Percentiles rank a stretch among this genome's conserved stretches.
Evolutionary conservation across 441 rosid genomes (phyloP).

Genomic region (Mallotus repandus): DNA sequence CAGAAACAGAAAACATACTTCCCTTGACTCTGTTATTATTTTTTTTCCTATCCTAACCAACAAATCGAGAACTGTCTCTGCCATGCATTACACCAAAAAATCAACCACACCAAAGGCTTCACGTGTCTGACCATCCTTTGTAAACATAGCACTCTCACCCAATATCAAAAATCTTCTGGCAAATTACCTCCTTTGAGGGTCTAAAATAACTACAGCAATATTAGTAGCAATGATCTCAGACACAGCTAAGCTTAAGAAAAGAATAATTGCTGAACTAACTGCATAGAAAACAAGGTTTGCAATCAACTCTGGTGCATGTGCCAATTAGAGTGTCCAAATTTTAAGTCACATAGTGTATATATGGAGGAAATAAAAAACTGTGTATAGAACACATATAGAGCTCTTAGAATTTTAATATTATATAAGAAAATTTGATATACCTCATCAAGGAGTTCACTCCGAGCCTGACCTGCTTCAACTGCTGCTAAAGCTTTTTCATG

Average conservation of each 20-base stretch:
- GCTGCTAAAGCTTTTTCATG: constrained; percentile 99
- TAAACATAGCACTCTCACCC: neutral
- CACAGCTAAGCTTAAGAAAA: neutral
- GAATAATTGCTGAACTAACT: neutral
- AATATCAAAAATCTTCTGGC: constrained; percentile 5
- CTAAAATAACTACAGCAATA: neutral
- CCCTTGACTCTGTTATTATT: neutral
- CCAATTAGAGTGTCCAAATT: neutral
- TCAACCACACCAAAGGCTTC: neutral
- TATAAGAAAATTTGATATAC: constrained; percentile 31
- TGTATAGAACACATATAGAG: neutral
- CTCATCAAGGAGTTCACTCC: constrained; percentile 93
- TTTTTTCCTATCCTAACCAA: neutral
- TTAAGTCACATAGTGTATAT: neutral
- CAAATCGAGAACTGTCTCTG: constrained; percentile 1
- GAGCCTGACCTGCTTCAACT: constrained; percentile 96
- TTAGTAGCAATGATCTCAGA: neutral
- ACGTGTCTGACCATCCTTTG: neutral
- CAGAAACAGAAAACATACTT: neutral
- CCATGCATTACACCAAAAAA: neutral
- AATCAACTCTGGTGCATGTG: neutral
- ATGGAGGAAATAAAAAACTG: neutral
- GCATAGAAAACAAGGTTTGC: neutral
- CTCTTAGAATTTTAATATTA: neutral
- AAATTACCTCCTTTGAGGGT: neutral